Base-by-base conservation (phyloP, 371 early-diverging fungal genomes). In the Parasitella parasitica region DNA sequence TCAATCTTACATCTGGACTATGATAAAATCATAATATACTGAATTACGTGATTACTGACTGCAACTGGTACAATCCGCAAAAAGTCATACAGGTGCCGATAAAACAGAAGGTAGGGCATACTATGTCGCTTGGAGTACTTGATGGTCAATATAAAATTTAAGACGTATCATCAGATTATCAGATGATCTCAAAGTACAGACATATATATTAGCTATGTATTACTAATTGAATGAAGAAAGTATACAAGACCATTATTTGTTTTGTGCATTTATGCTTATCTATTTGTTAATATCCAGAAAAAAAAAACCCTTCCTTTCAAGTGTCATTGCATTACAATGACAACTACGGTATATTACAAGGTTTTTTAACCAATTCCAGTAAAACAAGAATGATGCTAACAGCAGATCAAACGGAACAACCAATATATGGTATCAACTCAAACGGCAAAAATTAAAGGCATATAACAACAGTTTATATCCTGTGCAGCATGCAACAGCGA, bases 391-490 rank as follows among this genome's bases (percentile, higher is more conserved):
- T 96, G 2, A 90, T 99, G 67, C 85, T 91, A 2, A 96, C 98
- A 11, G 91, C 89, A 12, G 98, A 4, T 79, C 92, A 3, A 98
- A 99, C 72, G 99, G 99, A n/a, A 82, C 86, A 4, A 85, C 95
- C 62, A 84, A 85, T 46, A 93, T 95, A 71, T 98, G 97, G 96
- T 96, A 98, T 80, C 95, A 94, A 78, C 94, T 92, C 66, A 88
- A 91, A 18, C 90, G 90, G 77, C 90, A 89, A 58, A 89, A 93
- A 58, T 80, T 96, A 53, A 94, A 94, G 75, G 66, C 80, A 12
- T 85, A 89, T 65, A 51, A 64, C 38, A 83, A 2, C 90, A 93
- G n/a, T n/a, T n/a, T 6, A 90, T 99, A 51, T 71, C 92, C 2
- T 78, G 88, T 41, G 85, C 94, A 4, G 84, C 92, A 0, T 97